Evolutionary conservation across 106 monocot species (phyloP).

Genomic region (Platanthera guangdongensis): DNA sequence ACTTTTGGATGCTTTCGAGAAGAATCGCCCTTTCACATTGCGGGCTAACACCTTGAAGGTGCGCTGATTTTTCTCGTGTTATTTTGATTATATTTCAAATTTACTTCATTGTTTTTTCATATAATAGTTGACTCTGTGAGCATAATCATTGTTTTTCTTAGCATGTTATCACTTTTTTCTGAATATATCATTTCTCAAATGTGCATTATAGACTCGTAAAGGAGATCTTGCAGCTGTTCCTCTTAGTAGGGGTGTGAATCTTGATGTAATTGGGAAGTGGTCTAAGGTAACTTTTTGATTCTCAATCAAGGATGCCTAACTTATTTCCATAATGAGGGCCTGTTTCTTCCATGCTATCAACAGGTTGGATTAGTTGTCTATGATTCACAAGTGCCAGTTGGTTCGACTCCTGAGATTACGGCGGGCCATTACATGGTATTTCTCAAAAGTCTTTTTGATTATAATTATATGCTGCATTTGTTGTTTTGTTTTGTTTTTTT

Average conservation of each 20-base stretch:
- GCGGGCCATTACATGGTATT: constrained; percentile 94
- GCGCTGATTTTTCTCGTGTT: neutral
- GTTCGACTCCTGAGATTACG: constrained; percentile 89
- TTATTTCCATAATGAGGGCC: neutral
- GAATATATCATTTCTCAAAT: neutral
- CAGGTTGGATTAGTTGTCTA: constrained; percentile 96
- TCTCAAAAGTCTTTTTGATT: neutral
- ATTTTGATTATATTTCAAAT: neutral
- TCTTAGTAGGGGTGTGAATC: constrained; percentile 79
- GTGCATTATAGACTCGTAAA: constrained; percentile 65
- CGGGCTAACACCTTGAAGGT: constrained; percentile 97
- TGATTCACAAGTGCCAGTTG: constrained; percentile 84
- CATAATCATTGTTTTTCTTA: neutral
- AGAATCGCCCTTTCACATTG: constrained; percentile 64
- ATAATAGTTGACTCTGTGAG: neutral
- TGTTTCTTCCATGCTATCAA: constrained; percentile 8
- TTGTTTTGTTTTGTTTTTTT: constrained; percentile 4
- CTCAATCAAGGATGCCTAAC: neutral
- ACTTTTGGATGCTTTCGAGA: constrained; percentile 80
- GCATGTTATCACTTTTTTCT: neutral
- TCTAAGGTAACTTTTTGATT: constrained; percentile 61
- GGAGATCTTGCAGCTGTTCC: constrained; percentile 78
- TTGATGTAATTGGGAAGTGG: constrained; percentile 90
- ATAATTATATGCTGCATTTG: neutral
- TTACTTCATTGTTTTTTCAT: neutral